Evolutionary conservation across 1,284 basidiomycete genomes (phyloP).

Genomic region (Cutaneotrichosporon sp.): DNA sequence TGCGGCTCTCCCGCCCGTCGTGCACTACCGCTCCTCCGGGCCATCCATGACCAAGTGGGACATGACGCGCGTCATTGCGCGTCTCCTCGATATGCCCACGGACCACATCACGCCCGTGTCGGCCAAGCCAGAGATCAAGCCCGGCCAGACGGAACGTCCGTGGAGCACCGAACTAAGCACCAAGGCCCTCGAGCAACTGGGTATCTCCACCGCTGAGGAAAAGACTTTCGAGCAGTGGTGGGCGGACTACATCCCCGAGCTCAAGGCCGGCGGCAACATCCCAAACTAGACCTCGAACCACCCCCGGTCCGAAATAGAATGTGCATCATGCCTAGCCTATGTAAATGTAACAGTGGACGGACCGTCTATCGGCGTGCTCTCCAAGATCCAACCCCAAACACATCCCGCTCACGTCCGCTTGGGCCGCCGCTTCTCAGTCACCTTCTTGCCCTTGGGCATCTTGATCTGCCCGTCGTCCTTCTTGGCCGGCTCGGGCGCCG

Average conservation of each 20-base stretch:
- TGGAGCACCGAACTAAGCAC: conserved; percentile 45
- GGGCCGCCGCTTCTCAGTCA: conserved; percentile 30
- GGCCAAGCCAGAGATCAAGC: conserved; percentile 24
- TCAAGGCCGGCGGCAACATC: too few species aligned
- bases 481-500: background rate
- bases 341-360: background rate
- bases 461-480: conserved; percentile 17
- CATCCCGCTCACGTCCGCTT: conserved; percentile 8
- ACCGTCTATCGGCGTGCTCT: too few species aligned
- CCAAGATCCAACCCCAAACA: too few species aligned
- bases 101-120: conserved; percentile 38
- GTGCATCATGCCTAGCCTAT: conserved; percentile 7
- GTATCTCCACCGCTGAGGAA: conserved; percentile 34
- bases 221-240: conserved; percentile 42
- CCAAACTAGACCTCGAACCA: too few species aligned
- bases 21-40: conserved; percentile 50
- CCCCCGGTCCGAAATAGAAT: too few species aligned
- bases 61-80: conserved; percentile 46
- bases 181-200: conserved; percentile 30
- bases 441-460: conserved; percentile 35
- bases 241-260: conserved; percentile 22
- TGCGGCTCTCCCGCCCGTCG: conserved; percentile 37
- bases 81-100: conserved; percentile 35
- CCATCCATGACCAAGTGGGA: conserved; percentile 51
- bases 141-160: conserved; percentile 39